phyloP scores from a whole-genome alignment of 352 stramenopile genomes.

The Aphanomyces stellatus region DNA sequence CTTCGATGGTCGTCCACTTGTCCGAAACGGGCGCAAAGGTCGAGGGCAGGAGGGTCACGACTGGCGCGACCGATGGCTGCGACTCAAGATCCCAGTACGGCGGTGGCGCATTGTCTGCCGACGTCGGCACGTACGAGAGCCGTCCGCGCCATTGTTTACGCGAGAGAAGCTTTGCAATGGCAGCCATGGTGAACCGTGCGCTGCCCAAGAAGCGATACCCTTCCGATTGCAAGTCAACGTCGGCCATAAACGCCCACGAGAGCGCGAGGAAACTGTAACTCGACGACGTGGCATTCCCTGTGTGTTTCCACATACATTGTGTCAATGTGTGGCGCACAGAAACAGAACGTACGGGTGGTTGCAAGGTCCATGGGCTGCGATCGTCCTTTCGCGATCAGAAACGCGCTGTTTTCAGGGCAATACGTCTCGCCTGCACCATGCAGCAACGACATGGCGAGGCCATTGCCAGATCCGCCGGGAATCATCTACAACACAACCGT shows the following conservation, averaged over 20 bases:
- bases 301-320: too few relatives aligned
- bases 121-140: conserved; percentile 29
- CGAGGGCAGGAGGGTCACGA: background rate
- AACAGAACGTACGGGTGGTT: conserved; percentile 5
- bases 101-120: conserved; percentile 16
- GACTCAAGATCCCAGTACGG: conserved; percentile 10
- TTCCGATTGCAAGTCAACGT: conserved; percentile 75
- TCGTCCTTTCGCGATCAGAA: conserved; percentile 52
- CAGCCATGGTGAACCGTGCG: conserved; percentile 55
- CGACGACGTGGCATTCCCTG: conserved; percentile 34
- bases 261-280: conserved; percentile 74
- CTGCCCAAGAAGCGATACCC: conserved; percentile 50
- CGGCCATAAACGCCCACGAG: conserved; percentile 79
- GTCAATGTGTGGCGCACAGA: too few relatives aligned
- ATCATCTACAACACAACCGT: conserved; percentile 22
- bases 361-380: conserved; percentile 59
- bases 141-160: conserved; percentile 37
- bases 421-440: conserved; percentile 40
- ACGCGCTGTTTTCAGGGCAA: conserved; percentile 45
- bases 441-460: conserved; percentile 44
- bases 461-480: conserved; percentile 53
- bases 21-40: conserved; percentile 19
- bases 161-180: conserved; percentile 48
- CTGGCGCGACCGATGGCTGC: background rate
- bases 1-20: conserved; percentile 33